Percentiles rank a stretch among this genome's conserved stretches.
These are phyloP conservation scores for Brasilioporus rufonigricans DNA, from an alignment of 768 basidiomycete species.

Conservation along the genomic window DNA sequence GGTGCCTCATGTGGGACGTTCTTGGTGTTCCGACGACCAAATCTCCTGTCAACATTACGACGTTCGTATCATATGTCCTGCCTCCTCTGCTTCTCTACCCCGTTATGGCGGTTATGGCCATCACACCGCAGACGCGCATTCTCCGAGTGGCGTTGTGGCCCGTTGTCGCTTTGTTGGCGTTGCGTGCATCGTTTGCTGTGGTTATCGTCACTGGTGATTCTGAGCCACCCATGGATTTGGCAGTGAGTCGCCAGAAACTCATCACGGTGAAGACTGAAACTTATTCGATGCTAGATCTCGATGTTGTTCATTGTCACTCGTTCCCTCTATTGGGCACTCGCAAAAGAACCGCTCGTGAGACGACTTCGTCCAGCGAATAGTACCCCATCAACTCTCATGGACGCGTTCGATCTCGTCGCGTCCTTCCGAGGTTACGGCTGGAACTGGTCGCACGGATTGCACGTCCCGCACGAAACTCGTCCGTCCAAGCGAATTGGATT, in stretches of 20 bases:
- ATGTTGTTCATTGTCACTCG: background rate
- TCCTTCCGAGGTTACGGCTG: background rate
- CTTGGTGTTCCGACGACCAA: background rate
- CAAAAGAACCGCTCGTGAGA: background rate
- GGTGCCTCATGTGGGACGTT: background rate
- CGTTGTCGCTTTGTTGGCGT: background rate
- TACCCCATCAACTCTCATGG: background rate
- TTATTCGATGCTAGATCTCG: background rate
- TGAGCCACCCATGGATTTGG: background rate
- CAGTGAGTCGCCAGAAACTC: background rate
- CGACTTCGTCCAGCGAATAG: background rate
- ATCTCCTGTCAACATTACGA: background rate
- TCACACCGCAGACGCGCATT: background rate
- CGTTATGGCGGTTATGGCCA: background rate
- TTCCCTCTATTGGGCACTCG: background rate
- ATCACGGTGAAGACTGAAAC: background rate
- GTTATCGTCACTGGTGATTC: background rate
- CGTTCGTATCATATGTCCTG: background rate
- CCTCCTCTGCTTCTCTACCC: background rate
- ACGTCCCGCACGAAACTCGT: background rate
- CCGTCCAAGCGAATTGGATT: background rate
- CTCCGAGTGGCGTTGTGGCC: background rate
- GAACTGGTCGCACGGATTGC: background rate
- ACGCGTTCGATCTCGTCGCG: background rate
- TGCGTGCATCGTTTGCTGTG: background rate